Base-by-base conservation (phyloP, 345 rosid genomes). In the Psidium guajava region DNA sequence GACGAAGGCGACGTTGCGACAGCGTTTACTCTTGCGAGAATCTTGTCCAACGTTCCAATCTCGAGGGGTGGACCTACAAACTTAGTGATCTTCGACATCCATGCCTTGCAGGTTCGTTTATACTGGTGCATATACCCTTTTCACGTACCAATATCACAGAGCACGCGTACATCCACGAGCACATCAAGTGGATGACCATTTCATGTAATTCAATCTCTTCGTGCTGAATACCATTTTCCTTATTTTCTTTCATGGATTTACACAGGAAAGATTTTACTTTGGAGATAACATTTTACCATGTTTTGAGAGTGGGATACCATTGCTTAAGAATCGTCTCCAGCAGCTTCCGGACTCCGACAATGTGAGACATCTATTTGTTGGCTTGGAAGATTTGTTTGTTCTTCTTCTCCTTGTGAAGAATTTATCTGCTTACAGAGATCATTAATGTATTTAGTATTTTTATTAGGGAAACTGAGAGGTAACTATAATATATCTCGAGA, bases 1-100 rank as follows among this genome's bases (percentile, higher is more conserved):
- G 99, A 97, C 5, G 99, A 97, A 87, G 99, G 99, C 54, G 98
- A 96, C 82, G 96, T 95, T 10, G 98, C 98, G 0, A 97, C 99
- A 15, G 99, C 99, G 84, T 97, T 95, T 83, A 97, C 99, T 85
- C 98, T 97, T 12, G 98, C 99, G 9, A 93, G 99, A 91, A 97
- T 95, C 82, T 91, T 97, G 87, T 95, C 99, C 2, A 91, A 95
- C 69, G 95, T 95, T 86, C 99, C 98, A 0, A 87, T 93, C 85
- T 93, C 99, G 0, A 93, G 98, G 86, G 99, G 98, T 73, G 98
- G 99, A 11, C 98, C 99, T 3, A 97, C 98, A 85, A 95, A 98
- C 88, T 90, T 97, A 88, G 98, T 97, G n/a, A 97, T 96, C 59
- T 97, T 94, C 32, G 99, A 97, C 91, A 95, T 97, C 86, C 99